Conservation (phyloP, 768 basidiomycete genomes). For the Pulveroboletus sp. region DNA sequence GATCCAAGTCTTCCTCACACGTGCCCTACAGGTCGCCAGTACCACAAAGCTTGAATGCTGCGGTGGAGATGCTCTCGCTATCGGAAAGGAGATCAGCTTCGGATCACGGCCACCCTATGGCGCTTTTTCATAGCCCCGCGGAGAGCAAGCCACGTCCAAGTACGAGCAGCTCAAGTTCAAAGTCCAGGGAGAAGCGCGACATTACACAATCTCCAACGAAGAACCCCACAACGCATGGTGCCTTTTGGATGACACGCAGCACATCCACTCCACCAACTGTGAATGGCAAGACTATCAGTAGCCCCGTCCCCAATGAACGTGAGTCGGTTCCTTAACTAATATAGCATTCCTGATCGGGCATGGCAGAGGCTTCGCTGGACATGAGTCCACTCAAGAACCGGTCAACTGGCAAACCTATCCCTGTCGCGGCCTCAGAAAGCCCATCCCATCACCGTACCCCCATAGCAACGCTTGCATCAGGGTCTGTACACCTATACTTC, state of each 20-base stretch:
- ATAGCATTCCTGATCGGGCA: slow-evolving; percentile 1
- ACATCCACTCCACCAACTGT: slow-evolving; percentile 40
- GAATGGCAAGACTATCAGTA: slow-evolving; percentile 63
- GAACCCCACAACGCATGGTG: slow-evolving; percentile 33
- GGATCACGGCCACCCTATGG: slow-evolving; percentile 22
- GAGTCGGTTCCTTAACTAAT: slow-evolving; percentile 14
- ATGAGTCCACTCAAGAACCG: slow-evolving; percentile 75
- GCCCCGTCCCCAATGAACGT: slow-evolving; percentile 69
- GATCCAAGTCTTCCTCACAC: slow-evolving; percentile 52
- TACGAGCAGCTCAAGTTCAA: slow-evolving; percentile 27
- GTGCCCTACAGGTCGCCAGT: slow-evolving; percentile 50
- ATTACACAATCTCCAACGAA: slow-evolving; percentile 42
- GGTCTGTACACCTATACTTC: slow-evolving; percentile 40
- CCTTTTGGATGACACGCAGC: slow-evolving; percentile 33
- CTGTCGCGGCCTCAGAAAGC: slow-evolving; percentile 40
- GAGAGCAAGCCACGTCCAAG: slow-evolving; percentile 31
- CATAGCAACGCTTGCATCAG: slow-evolving; percentile 52
- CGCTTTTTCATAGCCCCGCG: slow-evolving; percentile 11
- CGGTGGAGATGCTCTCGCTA: slow-evolving; percentile 54
- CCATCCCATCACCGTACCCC: slow-evolving; percentile 21
- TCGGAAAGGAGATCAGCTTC: slow-evolving; percentile 29
- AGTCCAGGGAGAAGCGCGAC: slow-evolving; percentile 29
- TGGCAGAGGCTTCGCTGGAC: slow-evolving; percentile 56
- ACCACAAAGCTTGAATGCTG: slow-evolving; percentile 70
- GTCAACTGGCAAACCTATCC: slow-evolving; percentile 57